These are phyloP conservation scores for Veloboletus limbatus DNA, from an alignment of 1,284 basidiomycete genomes.

Conservation along the genomic window DNA sequence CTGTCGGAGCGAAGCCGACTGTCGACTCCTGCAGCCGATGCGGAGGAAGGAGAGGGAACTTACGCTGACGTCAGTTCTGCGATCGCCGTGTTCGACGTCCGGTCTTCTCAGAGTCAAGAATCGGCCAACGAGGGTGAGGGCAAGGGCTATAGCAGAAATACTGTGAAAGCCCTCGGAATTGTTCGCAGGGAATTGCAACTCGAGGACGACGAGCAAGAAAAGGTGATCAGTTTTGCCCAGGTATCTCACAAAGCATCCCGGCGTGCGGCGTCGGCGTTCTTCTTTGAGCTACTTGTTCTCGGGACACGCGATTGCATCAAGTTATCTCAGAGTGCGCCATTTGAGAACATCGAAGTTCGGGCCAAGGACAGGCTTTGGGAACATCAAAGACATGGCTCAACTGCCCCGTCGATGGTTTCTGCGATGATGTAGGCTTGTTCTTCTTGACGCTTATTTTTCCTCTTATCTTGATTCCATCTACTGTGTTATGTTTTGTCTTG, in stretches of 20 bases:
- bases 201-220: conserved; percentile 62
- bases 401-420: conserved; percentile 42
- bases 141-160: conserved; percentile 86
- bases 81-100: conserved; percentile 79
- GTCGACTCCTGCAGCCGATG: conserved; percentile 66
- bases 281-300: conserved; percentile 95
- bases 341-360: conserved; percentile 83
- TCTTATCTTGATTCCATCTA: conserved; percentile 6
- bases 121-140: conserved; percentile 48
- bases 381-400: conserved; percentile 54
- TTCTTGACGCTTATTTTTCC: not conserved
- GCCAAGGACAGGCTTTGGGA: conserved; percentile 86
- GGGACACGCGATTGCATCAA: conserved; percentile 89
- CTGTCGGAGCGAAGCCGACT: conserved; percentile 60
- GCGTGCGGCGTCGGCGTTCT: conserved; percentile 91
- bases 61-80: conserved; percentile 74
- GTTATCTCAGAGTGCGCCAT: conserved; percentile 70
- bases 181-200: conserved; percentile 76
- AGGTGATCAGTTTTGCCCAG: conserved; percentile 43
- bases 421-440: conserved; percentile 27
- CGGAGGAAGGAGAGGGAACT: conserved; percentile 59
- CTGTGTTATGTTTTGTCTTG: not conserved
- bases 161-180: conserved; percentile 84
- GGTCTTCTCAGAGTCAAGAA: conserved; percentile 48
- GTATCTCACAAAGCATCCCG: conserved; percentile 68